Conservation (phyloP, 306 rosid species). For the Cicer yamashitae region DNA sequence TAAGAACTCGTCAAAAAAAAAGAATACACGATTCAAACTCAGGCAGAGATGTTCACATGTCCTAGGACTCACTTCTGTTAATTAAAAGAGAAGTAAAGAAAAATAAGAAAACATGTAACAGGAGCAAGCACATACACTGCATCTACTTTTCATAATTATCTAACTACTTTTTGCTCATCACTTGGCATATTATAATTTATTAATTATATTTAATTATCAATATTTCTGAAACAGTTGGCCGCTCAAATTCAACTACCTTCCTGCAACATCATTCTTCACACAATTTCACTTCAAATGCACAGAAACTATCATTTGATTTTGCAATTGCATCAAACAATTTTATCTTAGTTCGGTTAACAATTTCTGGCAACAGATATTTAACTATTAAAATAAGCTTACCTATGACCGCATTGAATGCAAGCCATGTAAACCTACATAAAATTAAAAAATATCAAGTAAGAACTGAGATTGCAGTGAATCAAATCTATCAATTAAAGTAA, state of each 20-base stretch:
- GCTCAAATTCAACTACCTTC: slow-evolving; percentile 30
- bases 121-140: slow-evolving; percentile 31
- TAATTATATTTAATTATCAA: background rate
- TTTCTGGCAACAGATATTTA: slow-evolving; percentile 19
- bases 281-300: slow-evolving; percentile 26
- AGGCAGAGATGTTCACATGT: slow-evolving; percentile 4
- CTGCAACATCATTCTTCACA: slow-evolving; percentile 30
- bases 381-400: slow-evolving; percentile 55
- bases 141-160: slow-evolving; percentile 24
- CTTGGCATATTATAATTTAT: slow-evolving; percentile 5
- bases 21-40: background rate
- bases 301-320: slow-evolving; percentile 25
- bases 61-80: background rate
- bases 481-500: slow-evolving; percentile 32
- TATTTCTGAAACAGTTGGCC: slow-evolving; percentile 25
- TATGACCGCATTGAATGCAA: slow-evolving; percentile 75
- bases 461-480: slow-evolving; percentile 16
- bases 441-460: slow-evolving; percentile 28
- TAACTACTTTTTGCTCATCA: background rate
- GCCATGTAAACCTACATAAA: slow-evolving; percentile 89
- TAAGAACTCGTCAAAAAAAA: slow-evolving; percentile 38
- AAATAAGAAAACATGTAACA: slow-evolving; percentile 28
- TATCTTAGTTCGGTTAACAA: slow-evolving; percentile 29
- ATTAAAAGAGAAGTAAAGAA: slow-evolving; percentile 1
- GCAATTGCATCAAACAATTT: slow-evolving; percentile 22